Evolutionary conservation across 2,329 filamentous ascomycete species (phyloP).

Genomic region (Lachnum nothofagi): DNA sequence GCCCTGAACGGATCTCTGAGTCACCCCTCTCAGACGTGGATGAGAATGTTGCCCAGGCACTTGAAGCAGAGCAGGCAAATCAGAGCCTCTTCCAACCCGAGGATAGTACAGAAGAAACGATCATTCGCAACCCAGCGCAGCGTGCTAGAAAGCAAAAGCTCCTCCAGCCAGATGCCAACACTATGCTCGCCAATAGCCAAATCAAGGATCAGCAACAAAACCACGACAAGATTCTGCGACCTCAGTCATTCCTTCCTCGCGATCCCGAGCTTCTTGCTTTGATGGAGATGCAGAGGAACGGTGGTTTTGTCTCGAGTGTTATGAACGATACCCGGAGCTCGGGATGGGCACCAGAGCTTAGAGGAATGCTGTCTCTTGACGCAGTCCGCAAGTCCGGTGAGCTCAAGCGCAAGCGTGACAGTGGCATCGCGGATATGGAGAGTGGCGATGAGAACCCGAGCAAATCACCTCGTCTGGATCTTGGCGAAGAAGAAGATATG

Average conservation of each 20-base stretch:
- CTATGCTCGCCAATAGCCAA: constrained; percentile 67
- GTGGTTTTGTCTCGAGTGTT: constrained; percentile 82
- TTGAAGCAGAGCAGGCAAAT: constrained; percentile 50
- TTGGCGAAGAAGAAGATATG: constrained; percentile 60
- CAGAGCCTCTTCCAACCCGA: constrained; percentile 57
- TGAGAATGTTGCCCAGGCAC: constrained; percentile 54
- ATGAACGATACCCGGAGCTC: constrained; percentile 74
- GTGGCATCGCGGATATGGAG: constrained; percentile 74
- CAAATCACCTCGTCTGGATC: constrained; percentile 61
- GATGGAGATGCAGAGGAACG: constrained; percentile 86
- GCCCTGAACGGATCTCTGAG: constrained; percentile 60
- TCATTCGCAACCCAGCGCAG: constrained; percentile 64
- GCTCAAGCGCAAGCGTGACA: constrained; percentile 90
- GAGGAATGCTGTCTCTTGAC: constrained; percentile 85
- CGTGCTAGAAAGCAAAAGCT: constrained; percentile 76
- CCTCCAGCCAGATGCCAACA: constrained; percentile 71
- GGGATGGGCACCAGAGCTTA: constrained; percentile 86
- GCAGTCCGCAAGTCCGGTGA: constrained; percentile 71
- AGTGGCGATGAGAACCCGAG: constrained; percentile 56
- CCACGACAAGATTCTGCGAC: constrained; percentile 78
- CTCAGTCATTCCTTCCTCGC: constrained; percentile 75
- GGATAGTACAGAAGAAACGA: constrained; percentile 49
- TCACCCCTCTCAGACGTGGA: constrained; percentile 67
- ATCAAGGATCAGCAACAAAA: constrained; percentile 85
- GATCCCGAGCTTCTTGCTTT: constrained; percentile 83